Evolutionary conservation across 1,284 basidiomycete species (phyloP), one percentile per base, ranked within the genome.

Genomic region (Ceratobasidium sp.): DNA sequence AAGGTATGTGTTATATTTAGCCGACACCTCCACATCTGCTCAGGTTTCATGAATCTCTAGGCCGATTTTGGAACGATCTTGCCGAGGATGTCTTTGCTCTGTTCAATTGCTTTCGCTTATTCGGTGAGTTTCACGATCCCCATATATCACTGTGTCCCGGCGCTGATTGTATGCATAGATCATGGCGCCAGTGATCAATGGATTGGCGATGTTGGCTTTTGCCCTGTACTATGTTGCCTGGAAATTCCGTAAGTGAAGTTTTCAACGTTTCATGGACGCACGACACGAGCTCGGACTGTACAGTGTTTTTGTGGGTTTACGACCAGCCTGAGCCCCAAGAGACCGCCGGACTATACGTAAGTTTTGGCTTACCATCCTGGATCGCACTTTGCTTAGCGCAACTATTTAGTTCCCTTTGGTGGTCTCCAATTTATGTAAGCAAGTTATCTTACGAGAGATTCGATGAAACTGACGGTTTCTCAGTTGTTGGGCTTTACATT

Each of bases 401-500:
- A 31, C n/a, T 50, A 11, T 29, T 5, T 64, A 76, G 75, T 76
- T 74, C 51, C 76, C 76, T 5, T 48, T 76, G 50, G 67, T 69
- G 1, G 56, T 76, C 22, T 71, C 59, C 7, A 76, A 76, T 45
- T 50, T 76, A 22, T 76, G 75, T 76, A 71, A 69, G 75, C 45
- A 14, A 6, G 41, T n/a, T n/a, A n/a, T n/a, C n/a, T 33, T 41
- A 44, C 41, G 14, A 14, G 33, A 24, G 3, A 8, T 41, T 41
- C 14, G n/a, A 27, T 69, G 22, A 64, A 19, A 31, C 1, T 47
- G 27, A 44, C 14, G 22, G 29, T 36, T 11, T n/a, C 4, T 17
- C 48, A 76, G 75, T 77, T 60, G 65, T 75, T 24, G 77, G 76
- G 6, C 50, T 78, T 1, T 78, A 78, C 74, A 75, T 78, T 48